Percentiles rank a stretch among this genome's conserved stretches.
phyloP scores from a whole-genome alignment of 2,329 filamentous ascomycete species.

The Penicillium decumbens region DNA sequence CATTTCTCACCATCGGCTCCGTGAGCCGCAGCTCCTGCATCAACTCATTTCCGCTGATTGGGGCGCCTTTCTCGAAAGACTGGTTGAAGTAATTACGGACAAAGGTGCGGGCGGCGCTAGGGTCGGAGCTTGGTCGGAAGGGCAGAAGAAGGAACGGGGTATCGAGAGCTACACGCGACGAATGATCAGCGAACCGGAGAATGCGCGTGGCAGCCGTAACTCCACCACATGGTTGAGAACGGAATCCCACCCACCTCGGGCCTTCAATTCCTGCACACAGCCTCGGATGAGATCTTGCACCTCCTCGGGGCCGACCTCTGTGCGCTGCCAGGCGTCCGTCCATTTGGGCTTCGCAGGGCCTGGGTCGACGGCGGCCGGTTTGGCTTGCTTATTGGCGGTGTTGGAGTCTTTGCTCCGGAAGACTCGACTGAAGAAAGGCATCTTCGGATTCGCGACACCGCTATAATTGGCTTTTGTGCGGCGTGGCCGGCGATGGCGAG shows the following conservation, averaged over 20 bases:
- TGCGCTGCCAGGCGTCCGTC: slow-evolving; percentile 83
- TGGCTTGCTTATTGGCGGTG: slow-evolving; percentile 56
- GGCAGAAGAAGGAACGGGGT: slow-evolving; percentile 89
- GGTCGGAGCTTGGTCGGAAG: slow-evolving; percentile 88
- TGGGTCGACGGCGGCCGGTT: slow-evolving; percentile 49
- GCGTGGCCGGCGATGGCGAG: background rate
- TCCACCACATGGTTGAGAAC: slow-evolving; percentile 20
- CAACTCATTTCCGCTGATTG: slow-evolving; percentile 63
- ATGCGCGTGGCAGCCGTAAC: slow-evolving; percentile 22
- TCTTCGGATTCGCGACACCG: slow-evolving; percentile 29
- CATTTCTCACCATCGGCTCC: slow-evolving; percentile 74
- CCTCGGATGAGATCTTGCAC: slow-evolving; percentile 78
- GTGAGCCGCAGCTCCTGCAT: slow-evolving; percentile 84
- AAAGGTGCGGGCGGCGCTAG: slow-evolving; percentile 86
- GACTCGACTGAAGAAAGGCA: slow-evolving; percentile 57
- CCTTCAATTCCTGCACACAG: slow-evolving; percentile 88
- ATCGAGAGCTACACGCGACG: slow-evolving; percentile 63
- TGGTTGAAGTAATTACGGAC: slow-evolving; percentile 86
- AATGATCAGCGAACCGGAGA: slow-evolving; percentile 32
- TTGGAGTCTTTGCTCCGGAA: slow-evolving; percentile 72
- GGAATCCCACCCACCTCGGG: slow-evolving; percentile 65
- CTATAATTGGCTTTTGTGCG: slow-evolving; percentile 9
- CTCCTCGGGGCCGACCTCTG: slow-evolving; percentile 79
- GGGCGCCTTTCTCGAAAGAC: slow-evolving; percentile 53
- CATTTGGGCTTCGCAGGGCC: slow-evolving; percentile 68